Evolutionary conservation across 2,329 filamentous ascomycete species (phyloP).

Genomic region (Aspergillus fructus): DNA sequence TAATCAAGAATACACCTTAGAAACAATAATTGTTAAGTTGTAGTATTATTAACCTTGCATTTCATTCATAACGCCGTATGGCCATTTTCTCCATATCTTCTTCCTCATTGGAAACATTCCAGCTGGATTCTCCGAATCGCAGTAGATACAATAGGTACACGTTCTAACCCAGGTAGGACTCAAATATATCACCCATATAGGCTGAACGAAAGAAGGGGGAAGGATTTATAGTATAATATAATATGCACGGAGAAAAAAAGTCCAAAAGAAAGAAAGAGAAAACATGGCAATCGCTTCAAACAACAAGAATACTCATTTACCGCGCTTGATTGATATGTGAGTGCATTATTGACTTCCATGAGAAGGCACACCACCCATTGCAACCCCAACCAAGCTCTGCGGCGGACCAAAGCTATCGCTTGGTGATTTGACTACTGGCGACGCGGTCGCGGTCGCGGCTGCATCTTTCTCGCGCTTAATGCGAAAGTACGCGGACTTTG

Average conservation of each 20-base stretch:
- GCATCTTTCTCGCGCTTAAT: conserved; percentile 64
- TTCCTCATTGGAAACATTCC: not conserved
- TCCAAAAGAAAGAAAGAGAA: not conserved
- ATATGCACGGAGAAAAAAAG: not conserved
- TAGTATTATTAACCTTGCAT: not conserved
- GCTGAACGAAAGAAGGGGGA: not conserved
- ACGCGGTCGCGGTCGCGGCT: conserved; percentile 22
- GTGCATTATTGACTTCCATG: conserved; percentile 22
- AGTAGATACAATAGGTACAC: not conserved
- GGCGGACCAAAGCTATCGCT: conserved; percentile 30
- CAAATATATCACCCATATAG: conserved; percentile 10
- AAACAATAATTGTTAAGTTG: not conserved
- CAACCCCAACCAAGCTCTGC: conserved; percentile 38
- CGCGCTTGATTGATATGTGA: not conserved
- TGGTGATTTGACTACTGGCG: conserved; percentile 9
- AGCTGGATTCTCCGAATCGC: conserved; percentile 5
- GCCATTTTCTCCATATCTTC: not conserved
- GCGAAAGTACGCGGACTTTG: conserved; percentile 80
- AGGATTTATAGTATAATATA: not conserved
- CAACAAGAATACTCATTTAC: not conserved
- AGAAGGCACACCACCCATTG: conserved; percentile 29
- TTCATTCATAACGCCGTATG: conserved; percentile 1
- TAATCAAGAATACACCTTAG: not conserved
- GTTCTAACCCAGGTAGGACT: not conserved
- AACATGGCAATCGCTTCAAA: conserved; percentile 1